phyloP scores from a whole-genome alignment of 257 asterid species.

The Nicotiana knightiana region DNA sequence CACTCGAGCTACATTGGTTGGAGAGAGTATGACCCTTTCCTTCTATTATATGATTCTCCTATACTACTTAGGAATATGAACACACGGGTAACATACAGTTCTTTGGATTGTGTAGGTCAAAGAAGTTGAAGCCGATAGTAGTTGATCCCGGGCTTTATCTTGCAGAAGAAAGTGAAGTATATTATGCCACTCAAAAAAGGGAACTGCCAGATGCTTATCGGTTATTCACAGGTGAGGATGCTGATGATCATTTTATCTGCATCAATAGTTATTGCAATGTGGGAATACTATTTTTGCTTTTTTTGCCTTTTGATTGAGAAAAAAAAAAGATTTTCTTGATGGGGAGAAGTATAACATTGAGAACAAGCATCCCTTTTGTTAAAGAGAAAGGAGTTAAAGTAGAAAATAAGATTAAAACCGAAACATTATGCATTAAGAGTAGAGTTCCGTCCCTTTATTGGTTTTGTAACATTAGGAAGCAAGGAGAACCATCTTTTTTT shows the following conservation, averaged over 20 bases:
- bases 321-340: not conserved
- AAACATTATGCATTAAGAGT: not conserved
- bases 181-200: conserved; percentile 79
- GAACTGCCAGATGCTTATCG: conserved; percentile 81
- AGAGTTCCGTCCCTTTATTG: not conserved
- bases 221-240: conserved; percentile 58
- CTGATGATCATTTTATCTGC: not conserved
- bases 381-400: not conserved
- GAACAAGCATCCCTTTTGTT: not conserved
- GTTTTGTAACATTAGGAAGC: not conserved
- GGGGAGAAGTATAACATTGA: not conserved
- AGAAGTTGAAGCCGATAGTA: conserved; percentile 72
- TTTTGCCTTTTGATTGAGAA: not conserved
- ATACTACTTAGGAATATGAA: not conserved
- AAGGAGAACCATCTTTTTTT: not conserved
- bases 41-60: not conserved
- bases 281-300: not conserved
- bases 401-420: not conserved
- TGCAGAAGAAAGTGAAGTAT: conserved; percentile 53
- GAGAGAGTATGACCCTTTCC: conserved; percentile 67
- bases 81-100: not conserved
- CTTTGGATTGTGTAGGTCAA: conserved; percentile 40
- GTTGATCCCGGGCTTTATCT: conserved; percentile 84
- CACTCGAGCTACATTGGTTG: conserved; percentile 94
- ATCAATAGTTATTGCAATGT: not conserved